These are phyloP conservation scores for Lepidium africanum DNA, from an alignment of 345 rosid species.

Conservation along the genomic window DNA sequence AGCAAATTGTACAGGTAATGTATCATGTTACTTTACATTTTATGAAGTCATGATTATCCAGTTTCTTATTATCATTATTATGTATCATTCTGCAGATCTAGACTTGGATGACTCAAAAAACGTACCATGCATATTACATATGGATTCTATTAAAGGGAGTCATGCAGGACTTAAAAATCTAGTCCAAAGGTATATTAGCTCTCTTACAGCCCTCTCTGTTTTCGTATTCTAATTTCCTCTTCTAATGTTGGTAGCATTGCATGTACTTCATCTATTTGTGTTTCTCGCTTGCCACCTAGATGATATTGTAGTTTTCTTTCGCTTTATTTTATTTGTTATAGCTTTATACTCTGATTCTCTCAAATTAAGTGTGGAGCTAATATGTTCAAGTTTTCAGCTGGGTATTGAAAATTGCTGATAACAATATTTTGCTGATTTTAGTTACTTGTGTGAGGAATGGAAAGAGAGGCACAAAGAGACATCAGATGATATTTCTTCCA, in stretches of 20 bases:
- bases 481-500: constrained; percentile 58
- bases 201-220: not conserved
- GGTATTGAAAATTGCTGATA: constrained; percentile 13
- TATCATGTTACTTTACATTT: constrained; percentile 2
- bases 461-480: constrained; percentile 67
- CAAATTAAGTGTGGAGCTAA: not conserved
- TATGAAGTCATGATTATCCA: not conserved
- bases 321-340: not conserved
- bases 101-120: constrained; percentile 39
- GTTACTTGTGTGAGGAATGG: constrained; percentile 96
- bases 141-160: constrained; percentile 98
- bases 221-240: not conserved
- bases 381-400: not conserved
- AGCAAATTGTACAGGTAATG: constrained; percentile 53
- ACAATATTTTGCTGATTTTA: constrained; percentile 25
- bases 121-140: constrained; percentile 87
- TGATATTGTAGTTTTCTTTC: not conserved
- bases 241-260: not conserved
- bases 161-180: constrained; percentile 92
- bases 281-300: not conserved
- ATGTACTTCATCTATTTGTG: not conserved
- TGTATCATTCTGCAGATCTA: constrained; percentile 41
- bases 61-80: not conserved
- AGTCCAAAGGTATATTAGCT: constrained; percentile 67
- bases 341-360: constrained; percentile 1